phyloP scores from a whole-genome alignment of 2,329 filamentous ascomycete genomes.

The Phaeosphaeriaceae sp. region DNA sequence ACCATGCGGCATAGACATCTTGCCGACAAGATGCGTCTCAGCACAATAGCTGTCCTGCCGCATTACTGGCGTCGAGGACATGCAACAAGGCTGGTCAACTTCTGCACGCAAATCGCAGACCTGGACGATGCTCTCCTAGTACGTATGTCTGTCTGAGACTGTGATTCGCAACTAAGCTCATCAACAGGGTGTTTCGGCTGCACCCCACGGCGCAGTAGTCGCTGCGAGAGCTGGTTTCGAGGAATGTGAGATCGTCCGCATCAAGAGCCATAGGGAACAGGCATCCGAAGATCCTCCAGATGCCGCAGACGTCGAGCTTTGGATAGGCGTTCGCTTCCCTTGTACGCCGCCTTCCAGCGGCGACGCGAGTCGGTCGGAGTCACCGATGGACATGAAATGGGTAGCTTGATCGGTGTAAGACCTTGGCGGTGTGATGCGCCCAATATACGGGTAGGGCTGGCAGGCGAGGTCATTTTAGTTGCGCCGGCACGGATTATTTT shows the following conservation, averaged over 20 bases:
- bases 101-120: slow-evolving; percentile 35
- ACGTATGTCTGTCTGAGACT: slow-evolving; percentile 6
- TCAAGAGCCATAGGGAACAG: slow-evolving; percentile 16
- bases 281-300: slow-evolving; percentile 1
- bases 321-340: slow-evolving; percentile 22
- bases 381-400: slow-evolving; percentile 11
- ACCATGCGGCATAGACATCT: slow-evolving; percentile 11
- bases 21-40: slow-evolving; percentile 23
- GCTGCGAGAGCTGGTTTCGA: slow-evolving; percentile 37
- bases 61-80: slow-evolving; percentile 38
- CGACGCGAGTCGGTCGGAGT: slow-evolving; percentile 8
- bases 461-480: not conserved
- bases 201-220: slow-evolving; percentile 29
- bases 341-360: slow-evolving; percentile 4
- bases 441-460: not conserved
- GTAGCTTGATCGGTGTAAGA: slow-evolving; percentile 19
- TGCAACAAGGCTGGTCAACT: slow-evolving; percentile 30
- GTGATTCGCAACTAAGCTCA: slow-evolving; percentile 1
- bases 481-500: slow-evolving; percentile 3
- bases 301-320: slow-evolving; percentile 20
- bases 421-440: slow-evolving; percentile 6
- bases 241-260: slow-evolving; percentile 27
- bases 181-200: slow-evolving; percentile 30
- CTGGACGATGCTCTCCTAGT: slow-evolving; percentile 27
- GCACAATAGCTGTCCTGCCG: slow-evolving; percentile 30